Base-by-base conservation (phyloP, 2,329 filamentous ascomycete species). In the Verticillium zaregamsianum region DNA sequence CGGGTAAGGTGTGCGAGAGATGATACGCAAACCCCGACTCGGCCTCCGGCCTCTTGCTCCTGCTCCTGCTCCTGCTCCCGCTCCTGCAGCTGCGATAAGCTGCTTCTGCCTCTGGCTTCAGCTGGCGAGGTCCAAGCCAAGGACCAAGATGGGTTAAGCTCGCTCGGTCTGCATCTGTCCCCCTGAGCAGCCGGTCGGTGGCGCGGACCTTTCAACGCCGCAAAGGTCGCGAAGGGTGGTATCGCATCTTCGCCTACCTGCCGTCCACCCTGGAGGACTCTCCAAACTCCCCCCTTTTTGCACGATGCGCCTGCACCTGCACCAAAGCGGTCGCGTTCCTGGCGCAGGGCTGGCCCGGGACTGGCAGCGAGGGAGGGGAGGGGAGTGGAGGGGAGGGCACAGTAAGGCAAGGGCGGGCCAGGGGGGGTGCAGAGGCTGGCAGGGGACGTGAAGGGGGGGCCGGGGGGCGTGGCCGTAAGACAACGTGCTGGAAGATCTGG, bases 401-500 rank as follows among this genome's bases (percentile, higher is more conserved):
- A 20, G n/a, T 11, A 25, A 52, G 20, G 45, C 25, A 40, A 49
- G 37, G 40, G 39, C 33, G 28, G 33, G 35, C 11, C 57, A 45
- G 25, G 32, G n/a, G 35, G 33, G 23, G 33, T 49, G 28, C n/a
- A 23, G 28, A n/a, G 20, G 32, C 32, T 12, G n/a, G 33, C 35
- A 56, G 17, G 54, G 32, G 3, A 39, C 28, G 37, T 28, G 35
- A 28, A 28, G 40, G n/a, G 17, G 32, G 25, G 25, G 25, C 14
- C 14, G 23, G 57, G 28, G 57, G 56, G 56, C 23, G 57, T 58
- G 57, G 28, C 37, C 20, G 20, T 58, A 58, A 25, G 25, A 49
- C 37, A 58, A 58, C 57, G 57, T 58, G 57, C 57, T 58, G 57
- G 25, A 32, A 58, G 57, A 58, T 58, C 57, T 58, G 57, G 57